A percentile compares a stretch with the other conserved stretches of the same genome.
Conservation (phyloP, 768 basidiomycete species). For the Termitomyces sp. region DNA sequence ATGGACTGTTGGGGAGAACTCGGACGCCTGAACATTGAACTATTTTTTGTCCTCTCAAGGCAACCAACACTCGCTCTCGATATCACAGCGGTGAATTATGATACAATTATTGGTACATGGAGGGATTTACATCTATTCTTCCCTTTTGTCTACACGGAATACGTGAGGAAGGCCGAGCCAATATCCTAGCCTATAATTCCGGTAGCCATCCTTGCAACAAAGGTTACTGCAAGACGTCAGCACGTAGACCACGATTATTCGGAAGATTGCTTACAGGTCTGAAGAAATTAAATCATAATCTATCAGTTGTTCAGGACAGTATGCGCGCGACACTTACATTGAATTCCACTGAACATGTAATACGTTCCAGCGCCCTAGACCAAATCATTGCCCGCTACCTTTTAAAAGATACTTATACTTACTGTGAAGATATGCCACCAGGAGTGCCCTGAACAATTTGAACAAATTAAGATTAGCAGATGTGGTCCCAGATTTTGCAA, state of each 20-base stretch:
- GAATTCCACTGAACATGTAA: conserved; percentile 50
- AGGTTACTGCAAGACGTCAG: conserved; percentile 36
- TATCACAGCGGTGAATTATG: not conserved
- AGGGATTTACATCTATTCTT: conserved; percentile 11
- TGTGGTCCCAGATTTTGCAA: not conserved
- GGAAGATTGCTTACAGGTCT: conserved; percentile 44
- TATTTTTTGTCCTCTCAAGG: not conserved
- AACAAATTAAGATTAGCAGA: conserved; percentile 1
- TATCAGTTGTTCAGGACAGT: conserved; percentile 3
- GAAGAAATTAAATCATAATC: not conserved
- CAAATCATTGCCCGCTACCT: not conserved
- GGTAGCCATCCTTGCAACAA: conserved; percentile 58
- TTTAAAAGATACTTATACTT: conserved; percentile 17
- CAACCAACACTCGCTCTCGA: not conserved
- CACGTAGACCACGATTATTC: conserved; percentile 5
- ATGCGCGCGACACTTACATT: conserved; percentile 41
- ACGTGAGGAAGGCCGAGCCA: conserved; percentile 50
- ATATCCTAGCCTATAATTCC: conserved; percentile 44
- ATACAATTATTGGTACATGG: not conserved
- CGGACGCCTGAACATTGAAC: not conserved
- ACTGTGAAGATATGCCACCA: conserved; percentile 78
- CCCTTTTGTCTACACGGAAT: conserved; percentile 29
- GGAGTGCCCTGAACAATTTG: conserved; percentile 50
- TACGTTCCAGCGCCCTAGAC: conserved; percentile 48
- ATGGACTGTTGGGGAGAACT: conserved; percentile 60